Percentiles rank a stretch among this genome's conserved stretches.
Conservation (phyloP, 257 asterid genomes). For the Solanum rostratum region DNA sequence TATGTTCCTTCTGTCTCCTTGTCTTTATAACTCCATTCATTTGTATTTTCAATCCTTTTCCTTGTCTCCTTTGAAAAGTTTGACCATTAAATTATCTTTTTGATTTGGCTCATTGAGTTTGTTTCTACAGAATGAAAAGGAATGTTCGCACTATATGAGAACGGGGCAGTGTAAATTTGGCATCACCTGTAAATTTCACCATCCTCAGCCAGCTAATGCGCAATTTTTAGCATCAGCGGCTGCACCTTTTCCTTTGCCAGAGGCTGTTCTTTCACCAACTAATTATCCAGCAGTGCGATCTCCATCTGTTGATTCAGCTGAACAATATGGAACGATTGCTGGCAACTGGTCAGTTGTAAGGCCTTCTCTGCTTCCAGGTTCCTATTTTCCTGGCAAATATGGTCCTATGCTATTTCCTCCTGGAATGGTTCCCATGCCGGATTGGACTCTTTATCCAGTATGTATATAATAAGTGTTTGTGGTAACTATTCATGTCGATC, state of each 20-base stretch:
- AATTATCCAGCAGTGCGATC: conserved; percentile 17
- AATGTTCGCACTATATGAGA: conserved; percentile 53
- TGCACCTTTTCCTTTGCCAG: conserved; percentile 23
- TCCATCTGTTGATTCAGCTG: conserved; percentile 44
- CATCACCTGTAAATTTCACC: conserved; percentile 63
- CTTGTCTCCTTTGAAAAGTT: not conserved
- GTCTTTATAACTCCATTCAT: not conserved
- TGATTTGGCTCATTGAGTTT: conserved; percentile 11
- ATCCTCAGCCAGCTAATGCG: conserved; percentile 50
- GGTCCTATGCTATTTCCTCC: conserved; percentile 31
- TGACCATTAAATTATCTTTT: not conserved
- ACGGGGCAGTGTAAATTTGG: conserved; percentile 76
- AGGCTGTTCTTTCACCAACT: not conserved
- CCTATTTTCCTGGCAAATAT: conserved; percentile 53
- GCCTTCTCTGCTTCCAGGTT: conserved; percentile 44
- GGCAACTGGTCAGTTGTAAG: conserved; percentile 55
- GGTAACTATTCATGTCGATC: not conserved
- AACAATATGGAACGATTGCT: conserved; percentile 45
- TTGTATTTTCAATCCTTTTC: not conserved
- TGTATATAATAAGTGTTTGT: not conserved
- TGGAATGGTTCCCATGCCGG: conserved; percentile 35
- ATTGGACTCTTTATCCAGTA: conserved; percentile 69
- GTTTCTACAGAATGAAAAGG: conserved; percentile 59
- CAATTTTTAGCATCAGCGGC: conserved; percentile 20
- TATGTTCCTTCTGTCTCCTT: not conserved